These are phyloP conservation scores for Isoetes taiwanensis DNA, from an alignment of 75 land plant species.

Conservation along the genomic window DNA sequence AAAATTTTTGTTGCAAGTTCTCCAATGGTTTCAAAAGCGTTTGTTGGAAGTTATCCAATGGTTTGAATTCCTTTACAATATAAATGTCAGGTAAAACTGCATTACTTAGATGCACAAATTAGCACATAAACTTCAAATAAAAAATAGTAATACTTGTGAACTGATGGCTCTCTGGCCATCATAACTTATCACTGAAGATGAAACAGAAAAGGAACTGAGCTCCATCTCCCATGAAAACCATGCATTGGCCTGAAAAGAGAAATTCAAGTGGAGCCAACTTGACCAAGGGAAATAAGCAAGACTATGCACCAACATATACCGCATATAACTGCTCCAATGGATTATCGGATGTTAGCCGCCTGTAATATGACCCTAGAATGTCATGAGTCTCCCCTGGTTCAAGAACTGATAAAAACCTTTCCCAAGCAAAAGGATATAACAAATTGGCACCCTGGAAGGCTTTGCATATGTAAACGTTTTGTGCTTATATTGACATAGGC, in stretches of 20 bases:
- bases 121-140: too few species aligned
- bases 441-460: conserved; percentile 22
- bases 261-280: not conserved
- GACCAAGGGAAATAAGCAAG: not conserved
- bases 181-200: conserved; percentile 14
- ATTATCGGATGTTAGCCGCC: conserved; percentile 17
- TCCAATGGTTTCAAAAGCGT: too few species aligned
- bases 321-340: conserved; percentile 10
- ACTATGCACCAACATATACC: conserved; percentile 8
- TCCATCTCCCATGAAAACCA: conserved; percentile 37
- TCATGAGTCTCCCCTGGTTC: conserved; percentile 14
- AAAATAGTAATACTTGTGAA: too few species aligned
- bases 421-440: conserved; percentile 24
- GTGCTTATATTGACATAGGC: not conserved
- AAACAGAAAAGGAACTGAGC: conserved; percentile 21
- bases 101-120: too few species aligned
- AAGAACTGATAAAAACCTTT: conserved; percentile 20
- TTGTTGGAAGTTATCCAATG: too few species aligned
- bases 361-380: conserved; percentile 16
- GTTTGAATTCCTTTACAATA: too few species aligned
- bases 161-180: too few species aligned
- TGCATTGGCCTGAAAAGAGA: conserved; percentile 16
- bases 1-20: too few species aligned
- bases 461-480: not conserved
- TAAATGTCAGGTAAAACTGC: not conserved